These are phyloP conservation scores for Aspergillus indologenus DNA, from an alignment of 495 filamentous ascomycete genomes.

Conservation along the genomic window DNA sequence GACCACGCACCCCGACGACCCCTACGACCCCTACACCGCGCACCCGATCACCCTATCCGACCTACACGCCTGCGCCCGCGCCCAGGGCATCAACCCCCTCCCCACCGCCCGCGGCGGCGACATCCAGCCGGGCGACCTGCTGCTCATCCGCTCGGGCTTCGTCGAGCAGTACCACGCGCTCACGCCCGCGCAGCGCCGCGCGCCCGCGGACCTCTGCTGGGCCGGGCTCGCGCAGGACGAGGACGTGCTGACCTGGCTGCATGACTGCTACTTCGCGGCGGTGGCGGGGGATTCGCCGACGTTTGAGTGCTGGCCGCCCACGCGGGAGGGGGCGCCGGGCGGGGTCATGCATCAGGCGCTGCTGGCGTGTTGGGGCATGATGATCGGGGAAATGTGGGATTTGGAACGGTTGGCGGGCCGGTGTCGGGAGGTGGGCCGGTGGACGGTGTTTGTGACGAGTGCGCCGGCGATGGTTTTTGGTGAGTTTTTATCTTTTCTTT, in stretches of 20 bases:
- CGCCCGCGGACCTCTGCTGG: constrained; percentile 48
- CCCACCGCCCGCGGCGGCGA: constrained; percentile 54
- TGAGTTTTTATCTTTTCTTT: constrained; percentile 11
- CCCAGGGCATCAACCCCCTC: constrained; percentile 42
- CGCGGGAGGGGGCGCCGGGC: constrained; percentile 31
- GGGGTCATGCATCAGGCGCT: constrained; percentile 60
- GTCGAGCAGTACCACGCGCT: constrained; percentile 55
- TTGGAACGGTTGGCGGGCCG: constrained; percentile 47
- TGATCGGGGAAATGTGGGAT: constrained; percentile 61
- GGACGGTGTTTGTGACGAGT: constrained; percentile 68
- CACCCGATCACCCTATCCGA: constrained; percentile 59
- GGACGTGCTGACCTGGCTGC: constrained; percentile 57
- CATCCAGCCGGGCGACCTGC: constrained; percentile 61
- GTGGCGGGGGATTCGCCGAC: constrained; percentile 60
- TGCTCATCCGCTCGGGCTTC: constrained; percentile 66
- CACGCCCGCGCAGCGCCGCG: constrained; percentile 34
- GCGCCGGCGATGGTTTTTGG: constrained; percentile 56
- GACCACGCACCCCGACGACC: constrained; percentile 38
- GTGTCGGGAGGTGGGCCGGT: constrained; percentile 52
- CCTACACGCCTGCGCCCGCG: constrained; percentile 55
- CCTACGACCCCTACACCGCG: constrained; percentile 54
- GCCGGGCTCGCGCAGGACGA: constrained; percentile 58
- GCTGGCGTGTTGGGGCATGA: constrained; percentile 61
- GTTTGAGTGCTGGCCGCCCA: constrained; percentile 61
- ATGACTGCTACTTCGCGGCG: constrained; percentile 63